Base-by-base conservation (phyloP, 371 early-diverging fungal genomes). In the Saksenaea vasiformis region DNA sequence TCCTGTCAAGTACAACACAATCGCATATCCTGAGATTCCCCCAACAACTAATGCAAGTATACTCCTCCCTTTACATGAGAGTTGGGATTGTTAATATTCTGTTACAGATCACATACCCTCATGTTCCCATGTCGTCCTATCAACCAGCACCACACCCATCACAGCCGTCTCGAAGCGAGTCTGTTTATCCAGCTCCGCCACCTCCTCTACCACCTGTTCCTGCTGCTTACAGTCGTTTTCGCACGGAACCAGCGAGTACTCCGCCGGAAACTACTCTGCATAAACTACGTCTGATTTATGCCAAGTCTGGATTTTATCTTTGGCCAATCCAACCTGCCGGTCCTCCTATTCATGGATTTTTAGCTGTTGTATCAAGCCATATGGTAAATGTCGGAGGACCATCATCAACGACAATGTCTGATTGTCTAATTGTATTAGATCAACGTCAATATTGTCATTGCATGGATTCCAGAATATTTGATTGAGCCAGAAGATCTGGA, bases 401-500 rank as follows among this genome's bases (percentile, higher is more conserved):
- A 3, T 39, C 15, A 22, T n/a, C 4, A 26, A 14, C 26, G 10
- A 35, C 5, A 26, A 27, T 17, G 0, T 19, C 54, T 41, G 27
- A 41, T 1, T 5, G 61, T 70, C 60, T 60, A n/a, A 70, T 36
- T 38, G 67, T 69, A 35, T 58, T 34, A 63, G 64, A 51, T 53
- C 4, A 56, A 63, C 26, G 60, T 61, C 11, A 56, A 64, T 36
- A 64, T 69, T 31, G 26, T 55, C 3, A 36, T 77, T 19, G 71
- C 71, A 15, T 80, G 80, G 80, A 73, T 78, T 14, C 80, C 80
- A 1, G 74, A 80, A 65, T 63, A 80, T 36, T 58, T 76, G 8
- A 64, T 80, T 13, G 72, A 73, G 1, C 58, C 72, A 1, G 35
- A 61, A 19, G 81, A 81, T 38, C 57, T 72, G 27, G 37, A 54